phyloP scores from a whole-genome alignment of 805 yeast species.

The Wickerhamomyces chaumierensis region DNA sequence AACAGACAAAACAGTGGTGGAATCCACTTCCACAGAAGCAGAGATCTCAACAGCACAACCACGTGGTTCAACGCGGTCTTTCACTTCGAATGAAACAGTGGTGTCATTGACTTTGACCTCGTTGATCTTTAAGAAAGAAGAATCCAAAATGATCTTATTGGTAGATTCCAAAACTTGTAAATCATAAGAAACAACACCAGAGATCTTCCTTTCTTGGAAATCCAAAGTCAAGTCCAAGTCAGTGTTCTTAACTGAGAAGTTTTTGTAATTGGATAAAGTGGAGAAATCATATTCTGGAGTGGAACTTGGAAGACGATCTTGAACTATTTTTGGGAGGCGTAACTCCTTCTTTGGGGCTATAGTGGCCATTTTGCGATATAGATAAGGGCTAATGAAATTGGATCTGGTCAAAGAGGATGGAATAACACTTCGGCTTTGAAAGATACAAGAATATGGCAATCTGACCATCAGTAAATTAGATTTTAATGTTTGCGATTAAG shows the following conservation, averaged over 20 bases:
- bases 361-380: not conserved
- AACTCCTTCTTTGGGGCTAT: not conserved
- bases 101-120: conserved; percentile 32
- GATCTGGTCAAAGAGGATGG: too few species aligned
- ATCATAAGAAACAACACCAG: conserved; percentile 43
- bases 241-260: conserved; percentile 42
- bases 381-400: too few species aligned
- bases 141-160: conserved; percentile 45
- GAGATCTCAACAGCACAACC: conserved; percentile 40
- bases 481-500: too few species aligned
- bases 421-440: too few species aligned
- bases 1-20: conserved; percentile 24
- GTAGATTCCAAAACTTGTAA: conserved; percentile 24
- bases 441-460: too few species aligned
- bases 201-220: conserved; percentile 40
- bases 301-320: conserved; percentile 19
- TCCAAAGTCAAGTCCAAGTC: conserved; percentile 38
- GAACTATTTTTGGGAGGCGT: conserved; percentile 17
- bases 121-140: conserved; percentile 46
- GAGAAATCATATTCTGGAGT: conserved; percentile 60
- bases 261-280: conserved; percentile 60
- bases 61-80: conserved; percentile 37
- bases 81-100: conserved; percentile 20
- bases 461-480: too few species aligned
- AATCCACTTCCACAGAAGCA: conserved; percentile 4